Conservation (phyloP, 2,329 filamentous ascomycete genomes). For the Rutstroemia sp. region DNA sequence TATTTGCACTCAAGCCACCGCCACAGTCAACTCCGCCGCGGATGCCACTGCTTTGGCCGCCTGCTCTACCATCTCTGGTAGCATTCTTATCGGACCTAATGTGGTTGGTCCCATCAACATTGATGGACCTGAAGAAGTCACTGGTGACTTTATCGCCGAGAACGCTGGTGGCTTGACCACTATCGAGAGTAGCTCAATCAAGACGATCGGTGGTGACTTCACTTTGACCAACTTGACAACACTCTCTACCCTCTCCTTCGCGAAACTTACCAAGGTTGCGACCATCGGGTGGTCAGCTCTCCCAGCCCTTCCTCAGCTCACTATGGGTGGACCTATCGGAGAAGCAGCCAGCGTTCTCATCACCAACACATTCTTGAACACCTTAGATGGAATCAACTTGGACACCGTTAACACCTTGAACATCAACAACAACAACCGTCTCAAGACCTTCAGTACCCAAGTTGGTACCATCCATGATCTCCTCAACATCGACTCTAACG, state of each 20-base stretch:
- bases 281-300: slow-evolving; percentile 67
- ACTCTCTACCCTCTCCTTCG: slow-evolving; percentile 61
- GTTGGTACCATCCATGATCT: slow-evolving; percentile 66
- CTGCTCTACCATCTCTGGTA: slow-evolving; percentile 28
- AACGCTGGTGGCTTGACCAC: slow-evolving; percentile 58
- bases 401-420: slow-evolving; percentile 63
- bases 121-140: slow-evolving; percentile 49
- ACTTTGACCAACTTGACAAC: slow-evolving; percentile 59
- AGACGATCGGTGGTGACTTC: slow-evolving; percentile 63
- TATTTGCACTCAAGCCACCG: slow-evolving; percentile 24
- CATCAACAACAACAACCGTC: slow-evolving; percentile 84
- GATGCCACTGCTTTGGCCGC: slow-evolving; percentile 23
- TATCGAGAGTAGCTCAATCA: slow-evolving; percentile 54
- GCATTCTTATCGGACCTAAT: slow-evolving; percentile 29
- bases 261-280: slow-evolving; percentile 55
- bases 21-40: slow-evolving; percentile 26
- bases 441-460: slow-evolving; percentile 69
- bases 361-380: slow-evolving; percentile 76
- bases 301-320: slow-evolving; percentile 50
- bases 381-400: slow-evolving; percentile 75
- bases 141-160: slow-evolving; percentile 47
- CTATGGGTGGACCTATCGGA: slow-evolving; percentile 54
- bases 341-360: slow-evolving; percentile 64
- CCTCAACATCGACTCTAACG: slow-evolving; percentile 76
- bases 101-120: slow-evolving; percentile 43